A percentile compares a stretch with the other conserved stretches of the same genome.
phyloP scores from a whole-genome alignment of 306 rosid genomes.

The Acacia melanoxylon region DNA sequence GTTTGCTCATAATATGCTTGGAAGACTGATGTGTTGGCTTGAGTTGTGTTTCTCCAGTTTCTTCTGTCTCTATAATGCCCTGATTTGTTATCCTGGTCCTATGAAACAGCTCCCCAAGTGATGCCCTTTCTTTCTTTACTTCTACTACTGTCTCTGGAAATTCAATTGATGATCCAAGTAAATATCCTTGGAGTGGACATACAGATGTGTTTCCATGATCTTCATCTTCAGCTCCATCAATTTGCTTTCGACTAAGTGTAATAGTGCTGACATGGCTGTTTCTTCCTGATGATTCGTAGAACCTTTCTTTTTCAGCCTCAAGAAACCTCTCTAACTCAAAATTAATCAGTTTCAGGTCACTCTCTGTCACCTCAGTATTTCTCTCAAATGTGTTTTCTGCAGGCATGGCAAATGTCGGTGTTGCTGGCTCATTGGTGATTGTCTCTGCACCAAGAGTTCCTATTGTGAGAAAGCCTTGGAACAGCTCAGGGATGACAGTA shows the following conservation, averaged over 20 bases:
- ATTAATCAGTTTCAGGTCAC: constrained; percentile 70
- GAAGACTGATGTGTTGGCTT: constrained; percentile 53
- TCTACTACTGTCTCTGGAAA: constrained; percentile 50
- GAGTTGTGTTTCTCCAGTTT: constrained; percentile 36
- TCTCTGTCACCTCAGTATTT: constrained; percentile 59
- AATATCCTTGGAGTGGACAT: constrained; percentile 94
- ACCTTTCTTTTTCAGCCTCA: constrained; percentile 63
- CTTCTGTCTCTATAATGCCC: constrained; percentile 36
- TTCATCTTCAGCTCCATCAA: constrained; percentile 57
- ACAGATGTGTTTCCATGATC: constrained; percentile 49
- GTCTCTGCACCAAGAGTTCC: constrained; percentile 84
- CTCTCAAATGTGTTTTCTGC: constrained; percentile 46
- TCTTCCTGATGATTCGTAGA: constrained; percentile 67
- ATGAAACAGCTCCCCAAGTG: constrained; percentile 66
- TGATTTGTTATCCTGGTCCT: constrained; percentile 53
- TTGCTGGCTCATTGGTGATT: constrained; percentile 58
- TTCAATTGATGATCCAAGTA: constrained; percentile 71
- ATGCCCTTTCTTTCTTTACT: constrained; percentile 60
- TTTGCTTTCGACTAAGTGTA: constrained; percentile 62
- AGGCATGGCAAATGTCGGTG: constrained; percentile 79
- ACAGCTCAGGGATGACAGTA: constrained; percentile 54
- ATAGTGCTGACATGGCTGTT: constrained; percentile 66
- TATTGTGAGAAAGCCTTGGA: constrained; percentile 86
- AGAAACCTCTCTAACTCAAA: constrained; percentile 77
- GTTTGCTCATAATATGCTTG: constrained; percentile 57